Conservation (phyloP, 345 rosid species). For the Conringia planisiliqua region DNA sequence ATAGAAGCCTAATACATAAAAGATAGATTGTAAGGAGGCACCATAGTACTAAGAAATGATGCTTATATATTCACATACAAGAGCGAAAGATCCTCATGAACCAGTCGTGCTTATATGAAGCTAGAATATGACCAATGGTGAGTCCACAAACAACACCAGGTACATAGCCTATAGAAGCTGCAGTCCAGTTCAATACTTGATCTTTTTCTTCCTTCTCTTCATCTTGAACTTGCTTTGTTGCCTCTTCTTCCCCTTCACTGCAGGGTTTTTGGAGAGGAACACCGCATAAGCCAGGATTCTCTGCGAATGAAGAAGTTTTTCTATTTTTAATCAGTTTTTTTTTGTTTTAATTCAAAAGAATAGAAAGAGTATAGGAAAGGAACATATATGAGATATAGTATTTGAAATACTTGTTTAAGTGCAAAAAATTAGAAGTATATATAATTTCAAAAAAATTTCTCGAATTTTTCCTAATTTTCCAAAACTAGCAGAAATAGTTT, state of each 20-base stretch:
- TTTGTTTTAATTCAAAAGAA: no score
- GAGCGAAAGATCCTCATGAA: neutral
- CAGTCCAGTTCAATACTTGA: neutral
- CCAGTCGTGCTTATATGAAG: neutral
- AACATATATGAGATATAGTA: no score
- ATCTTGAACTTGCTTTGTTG: neutral
- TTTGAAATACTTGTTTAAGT: no score
- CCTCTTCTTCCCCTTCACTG: neutral
- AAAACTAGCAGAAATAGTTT: no score
- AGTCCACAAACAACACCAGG: slow-evolving; percentile 1
- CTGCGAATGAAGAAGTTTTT: slow-evolving; percentile 8
- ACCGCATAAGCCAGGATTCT: neutral
- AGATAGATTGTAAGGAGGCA: no score
- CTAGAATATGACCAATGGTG: neutral
- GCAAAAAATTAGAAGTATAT: no score
- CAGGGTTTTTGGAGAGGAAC: neutral
- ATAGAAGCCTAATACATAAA: no score
- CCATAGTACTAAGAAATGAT: neutral
- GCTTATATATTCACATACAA: neutral
- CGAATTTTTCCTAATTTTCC: no score
- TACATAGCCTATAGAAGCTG: neutral
- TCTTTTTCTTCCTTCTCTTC: neutral
- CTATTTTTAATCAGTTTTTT: no score
- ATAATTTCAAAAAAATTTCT: no score
- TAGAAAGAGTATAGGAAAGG: no score